Conservation (phyloP, 371 early-diverging fungal species). For the Saksenaea oblongispora region DNA sequence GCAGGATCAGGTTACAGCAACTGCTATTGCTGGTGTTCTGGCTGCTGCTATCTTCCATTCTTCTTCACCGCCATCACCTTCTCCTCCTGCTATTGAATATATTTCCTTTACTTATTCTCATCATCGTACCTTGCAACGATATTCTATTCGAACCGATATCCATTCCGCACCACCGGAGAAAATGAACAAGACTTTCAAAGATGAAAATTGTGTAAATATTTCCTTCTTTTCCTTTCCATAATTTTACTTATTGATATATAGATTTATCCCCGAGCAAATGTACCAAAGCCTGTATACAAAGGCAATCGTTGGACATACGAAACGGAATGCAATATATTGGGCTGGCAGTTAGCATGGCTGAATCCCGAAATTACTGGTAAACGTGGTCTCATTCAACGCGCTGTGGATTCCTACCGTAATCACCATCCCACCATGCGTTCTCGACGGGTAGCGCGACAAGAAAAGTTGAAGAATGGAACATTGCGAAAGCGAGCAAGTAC, state of each 20-base stretch:
- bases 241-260: slow-evolving; percentile 7
- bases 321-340: slow-evolving; percentile 85
- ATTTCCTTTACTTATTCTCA: slow-evolving; percentile 57
- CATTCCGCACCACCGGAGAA: slow-evolving; percentile 60
- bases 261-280: slow-evolving; percentile 69
- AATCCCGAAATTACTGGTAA: slow-evolving; percentile 83
- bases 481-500: slow-evolving; percentile 32
- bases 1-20: slow-evolving; percentile 11
- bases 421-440: slow-evolving; percentile 78
- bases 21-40: slow-evolving; percentile 15
- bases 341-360: slow-evolving; percentile 84
- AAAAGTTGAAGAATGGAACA: slow-evolving; percentile 60
- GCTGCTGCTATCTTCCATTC: slow-evolving; percentile 10
- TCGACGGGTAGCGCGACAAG: slow-evolving; percentile 77
- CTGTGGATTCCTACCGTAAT: slow-evolving; percentile 92
- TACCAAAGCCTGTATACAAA: slow-evolving; percentile 64
- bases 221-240: background rate
- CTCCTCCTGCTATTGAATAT: background rate
- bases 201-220: slow-evolving; percentile 59
- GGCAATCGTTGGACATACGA: slow-evolving; percentile 96
- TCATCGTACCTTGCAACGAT: slow-evolving; percentile 58
- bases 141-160: slow-evolving; percentile 76
- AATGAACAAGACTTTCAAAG: slow-evolving; percentile 63
- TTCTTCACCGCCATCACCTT: background rate
- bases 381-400: slow-evolving; percentile 90